Conservation (phyloP, 495 filamentous ascomycete species). For the Daldinia grandis region DNA sequence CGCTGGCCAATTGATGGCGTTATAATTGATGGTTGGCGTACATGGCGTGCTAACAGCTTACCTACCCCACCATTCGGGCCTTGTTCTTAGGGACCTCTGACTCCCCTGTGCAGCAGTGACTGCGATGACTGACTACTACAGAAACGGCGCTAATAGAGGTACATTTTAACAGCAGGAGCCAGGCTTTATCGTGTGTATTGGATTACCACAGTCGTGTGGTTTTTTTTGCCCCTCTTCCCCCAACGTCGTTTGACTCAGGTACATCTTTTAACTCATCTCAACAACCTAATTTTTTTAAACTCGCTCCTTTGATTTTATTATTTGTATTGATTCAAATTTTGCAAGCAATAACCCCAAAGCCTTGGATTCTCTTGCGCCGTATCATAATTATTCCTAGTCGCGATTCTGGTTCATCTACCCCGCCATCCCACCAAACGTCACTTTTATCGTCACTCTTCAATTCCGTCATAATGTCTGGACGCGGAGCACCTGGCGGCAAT, state of each 20-base stretch:
- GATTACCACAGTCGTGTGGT: not conserved
- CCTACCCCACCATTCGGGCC: constrained; percentile 31
- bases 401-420: constrained; percentile 18
- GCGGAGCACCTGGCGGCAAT: constrained; percentile 59
- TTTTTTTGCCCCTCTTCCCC: constrained; percentile 37
- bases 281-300: constrained; percentile 16
- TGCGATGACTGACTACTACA: not conserved
- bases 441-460: constrained; percentile 12
- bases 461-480: constrained; percentile 65
- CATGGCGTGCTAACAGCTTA: not conserved
- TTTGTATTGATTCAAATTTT: not conserved
- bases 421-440: constrained; percentile 19
- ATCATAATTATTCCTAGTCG: not conserved
- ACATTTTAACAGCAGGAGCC: not conserved
- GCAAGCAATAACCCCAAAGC: too few species aligned
- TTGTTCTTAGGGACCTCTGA: constrained; percentile 26
- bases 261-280: not conserved
- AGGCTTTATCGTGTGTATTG: not conserved
- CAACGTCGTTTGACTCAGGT: constrained; percentile 15
- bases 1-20: constrained; percentile 19
- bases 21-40: constrained; percentile 4
- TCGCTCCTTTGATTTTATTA: not conserved
- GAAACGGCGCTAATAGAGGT: not conserved
- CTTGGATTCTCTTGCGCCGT: not conserved
- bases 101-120: constrained; percentile 24